Evolutionary conservation across 2,329 filamentous ascomycete genomes (phyloP), one percentile per base, ranked within the genome.

Genomic region (Pezicula radicicola): DNA sequence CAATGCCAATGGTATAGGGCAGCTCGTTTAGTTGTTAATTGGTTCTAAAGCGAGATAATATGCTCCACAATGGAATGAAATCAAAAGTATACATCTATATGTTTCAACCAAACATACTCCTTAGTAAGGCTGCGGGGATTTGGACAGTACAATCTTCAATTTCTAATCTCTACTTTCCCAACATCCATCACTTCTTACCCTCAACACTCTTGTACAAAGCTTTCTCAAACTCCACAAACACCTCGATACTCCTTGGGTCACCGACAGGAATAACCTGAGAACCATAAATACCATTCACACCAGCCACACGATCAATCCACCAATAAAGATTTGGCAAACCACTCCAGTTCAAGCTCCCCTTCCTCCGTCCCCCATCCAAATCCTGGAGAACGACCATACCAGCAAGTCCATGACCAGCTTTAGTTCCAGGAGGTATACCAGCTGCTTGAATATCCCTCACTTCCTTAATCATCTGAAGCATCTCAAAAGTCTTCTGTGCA

Each of bases 291-390:
- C 70, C 67, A 43, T 68, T 71, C 5, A 78, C 18, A 1, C 71
- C 75, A 6, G 67, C 65, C 30, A 66, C 60, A 2, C 70, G 55
- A 61, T 70, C 67, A 62, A 75, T 59, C 55, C 72, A 70, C 76
- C 76, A 80, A 16, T 70, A 68, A 4, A 74, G 55, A 59, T 79
- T 79, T 10, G 71, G 66, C 52, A 74, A 68, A 0, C 76, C 76
- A 42, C 69, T 66, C 76, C 76, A 79, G 5, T 63, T 62, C 54
- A 77, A 48, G 7, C 70, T 71, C 1, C 70, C 71, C 28, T 63
- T 66, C 54, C 64, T 71, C 46, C 74, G 65, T 49, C 70, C 61
- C 4, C 61, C 63, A 7, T 67, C 67, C 37, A 66, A 61, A 25
- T 72, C 62, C 6, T 70, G 67, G 46, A 72, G 59, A 8, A 72